These are phyloP conservation scores for Sphagnum tenellum DNA, from an alignment of 225 moss, liverwort and hornwort species.

Conservation along the genomic window DNA sequence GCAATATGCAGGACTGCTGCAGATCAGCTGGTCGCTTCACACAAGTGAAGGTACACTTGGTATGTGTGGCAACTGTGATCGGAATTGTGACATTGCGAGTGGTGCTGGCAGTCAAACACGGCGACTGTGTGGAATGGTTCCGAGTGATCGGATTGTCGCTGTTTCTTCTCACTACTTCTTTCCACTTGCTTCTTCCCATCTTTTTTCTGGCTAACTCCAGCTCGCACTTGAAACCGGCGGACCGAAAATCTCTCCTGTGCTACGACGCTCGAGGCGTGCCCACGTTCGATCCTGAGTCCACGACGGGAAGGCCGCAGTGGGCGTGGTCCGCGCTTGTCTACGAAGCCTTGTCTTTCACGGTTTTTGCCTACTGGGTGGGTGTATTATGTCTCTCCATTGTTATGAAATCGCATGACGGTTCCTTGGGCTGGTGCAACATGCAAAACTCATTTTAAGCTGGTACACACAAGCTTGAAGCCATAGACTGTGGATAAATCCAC, in stretches of 20 bases:
- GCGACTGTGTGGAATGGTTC: constrained; percentile 9
- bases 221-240: constrained; percentile 5
- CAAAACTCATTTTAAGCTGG: no score
- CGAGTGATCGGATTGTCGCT: constrained; percentile 9
- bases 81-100: neutral
- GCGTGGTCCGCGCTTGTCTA: constrained; percentile 4
- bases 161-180: constrained; percentile 6
- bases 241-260: constrained; percentile 5
- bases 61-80: neutral
- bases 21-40: constrained; percentile 10
- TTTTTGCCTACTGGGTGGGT: constrained; percentile 9
- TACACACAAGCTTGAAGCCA: no score
- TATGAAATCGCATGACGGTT: no score
- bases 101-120: no score
- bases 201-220: constrained; percentile 3
- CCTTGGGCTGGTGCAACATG: no score
- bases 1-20: neutral
- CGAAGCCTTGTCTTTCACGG: constrained; percentile 3
- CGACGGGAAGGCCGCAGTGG: constrained; percentile 7
- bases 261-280: constrained; percentile 12
- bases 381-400: neutral
- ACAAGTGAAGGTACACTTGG: constrained; percentile 23
- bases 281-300: constrained; percentile 3
- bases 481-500: no score
- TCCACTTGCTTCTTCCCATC: constrained; percentile 14